Percentiles rank a stretch among this genome's conserved stretches.
phyloP scores from a whole-genome alignment of 768 basidiomycete genomes.

The Chiua virens region DNA sequence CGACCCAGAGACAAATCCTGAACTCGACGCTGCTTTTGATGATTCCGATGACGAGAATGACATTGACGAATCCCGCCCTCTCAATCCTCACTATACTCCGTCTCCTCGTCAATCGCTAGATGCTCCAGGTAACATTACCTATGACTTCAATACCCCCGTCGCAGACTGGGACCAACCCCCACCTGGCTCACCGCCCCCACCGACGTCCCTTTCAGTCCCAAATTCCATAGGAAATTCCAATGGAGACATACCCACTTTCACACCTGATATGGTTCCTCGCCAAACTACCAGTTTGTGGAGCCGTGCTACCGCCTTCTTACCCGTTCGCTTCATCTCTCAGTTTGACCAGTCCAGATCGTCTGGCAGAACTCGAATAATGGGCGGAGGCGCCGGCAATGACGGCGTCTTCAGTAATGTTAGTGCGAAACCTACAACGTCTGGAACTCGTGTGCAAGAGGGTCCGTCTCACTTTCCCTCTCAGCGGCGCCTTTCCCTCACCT shows the following conservation, averaged over 20 bases:
- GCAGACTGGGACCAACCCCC: conserved; percentile 77
- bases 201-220: conserved; percentile 62
- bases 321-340: conserved; percentile 47
- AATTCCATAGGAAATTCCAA: conserved; percentile 76
- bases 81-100: conserved; percentile 41
- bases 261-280: conserved; percentile 26
- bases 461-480: neutral
- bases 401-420: conserved; percentile 96
- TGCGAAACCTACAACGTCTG: conserved; percentile 69
- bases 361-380: conserved; percentile 38
- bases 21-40: conserved; percentile 88
- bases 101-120: conserved; percentile 23
- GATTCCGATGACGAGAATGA: conserved; percentile 72
- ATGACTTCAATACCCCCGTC: conserved; percentile 73
- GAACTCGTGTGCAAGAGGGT: conserved; percentile 61
- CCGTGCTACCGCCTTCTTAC: conserved; percentile 56
- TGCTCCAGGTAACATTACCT: conserved; percentile 35
- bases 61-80: conserved; percentile 46
- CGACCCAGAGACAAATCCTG: conserved; percentile 47
- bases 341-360: conserved; percentile 44
- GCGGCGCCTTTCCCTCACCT: neutral
- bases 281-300: conserved; percentile 49
- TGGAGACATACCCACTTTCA: conserved; percentile 57
- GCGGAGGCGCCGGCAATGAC: conserved; percentile 74
- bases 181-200: conserved; percentile 76